These are phyloP conservation scores for Fusarium cyanostomum DNA, from an alignment of 2,329 filamentous ascomycete species.

Conservation along the genomic window DNA sequence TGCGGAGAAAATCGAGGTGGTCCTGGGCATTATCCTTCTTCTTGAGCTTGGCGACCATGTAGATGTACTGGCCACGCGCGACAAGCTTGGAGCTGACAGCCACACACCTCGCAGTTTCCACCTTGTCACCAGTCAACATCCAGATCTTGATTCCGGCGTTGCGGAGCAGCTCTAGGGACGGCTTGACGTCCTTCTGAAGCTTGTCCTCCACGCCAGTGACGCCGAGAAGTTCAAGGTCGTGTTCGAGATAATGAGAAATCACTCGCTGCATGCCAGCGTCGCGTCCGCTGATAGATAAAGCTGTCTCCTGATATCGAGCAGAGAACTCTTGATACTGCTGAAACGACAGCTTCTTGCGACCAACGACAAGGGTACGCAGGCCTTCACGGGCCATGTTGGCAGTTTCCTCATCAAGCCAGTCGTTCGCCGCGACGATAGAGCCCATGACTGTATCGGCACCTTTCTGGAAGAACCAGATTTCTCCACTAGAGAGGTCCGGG, in stretches of 20 bases:
- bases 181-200: constrained; percentile 93
- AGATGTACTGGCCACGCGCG: constrained; percentile 91
- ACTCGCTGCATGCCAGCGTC: constrained; percentile 85
- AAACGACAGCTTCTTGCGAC: constrained; percentile 83
- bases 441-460: constrained; percentile 98
- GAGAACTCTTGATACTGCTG: constrained; percentile 86
- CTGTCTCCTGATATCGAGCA: constrained; percentile 77
- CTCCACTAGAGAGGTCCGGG: constrained; percentile 66
- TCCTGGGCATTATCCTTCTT: constrained; percentile 87
- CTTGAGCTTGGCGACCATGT: constrained; percentile 87
- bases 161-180: constrained; percentile 90
- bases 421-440: constrained; percentile 92
- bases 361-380: constrained; percentile 90
- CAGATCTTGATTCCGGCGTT: constrained; percentile 99
- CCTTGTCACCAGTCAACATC: constrained; percentile 99
- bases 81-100: constrained; percentile 96
- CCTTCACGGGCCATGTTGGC: constrained; percentile 99
- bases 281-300: constrained; percentile 79
- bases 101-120: constrained; percentile 96
- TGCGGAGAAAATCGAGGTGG: constrained; percentile 85
- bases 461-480: constrained; percentile 99
- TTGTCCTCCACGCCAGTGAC: constrained; percentile 98
- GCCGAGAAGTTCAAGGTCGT: constrained; percentile 90
- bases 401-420: constrained; percentile 99
- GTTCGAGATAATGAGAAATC: constrained; percentile 83